phyloP scores from a whole-genome alignment of 495 filamentous ascomycete species.

The Penicillium silybi region DNA sequence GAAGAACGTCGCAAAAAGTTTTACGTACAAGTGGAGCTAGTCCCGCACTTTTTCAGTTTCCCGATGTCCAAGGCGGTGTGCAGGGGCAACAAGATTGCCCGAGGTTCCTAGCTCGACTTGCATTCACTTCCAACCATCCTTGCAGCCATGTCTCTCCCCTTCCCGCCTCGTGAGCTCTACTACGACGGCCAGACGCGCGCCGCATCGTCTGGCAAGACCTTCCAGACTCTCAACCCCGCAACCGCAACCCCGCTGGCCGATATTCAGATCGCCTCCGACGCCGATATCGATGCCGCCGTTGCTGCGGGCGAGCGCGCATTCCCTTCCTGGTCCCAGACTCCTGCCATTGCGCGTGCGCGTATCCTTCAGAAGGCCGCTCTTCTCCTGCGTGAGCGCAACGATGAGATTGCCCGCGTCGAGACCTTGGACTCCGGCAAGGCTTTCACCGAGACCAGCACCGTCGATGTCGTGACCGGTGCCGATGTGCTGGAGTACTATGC shows the following conservation, averaged over 20 bases:
- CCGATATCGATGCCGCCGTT: constrained; percentile 65
- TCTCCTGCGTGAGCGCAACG: constrained; percentile 62
- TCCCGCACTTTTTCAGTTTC: background rate
- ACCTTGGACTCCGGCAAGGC: constrained; percentile 73
- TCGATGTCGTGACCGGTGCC: constrained; percentile 70
- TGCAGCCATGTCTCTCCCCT: constrained; percentile 35
- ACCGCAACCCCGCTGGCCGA: constrained; percentile 59
- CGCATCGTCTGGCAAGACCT: constrained; percentile 56
- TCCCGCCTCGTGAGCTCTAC: constrained; percentile 57
- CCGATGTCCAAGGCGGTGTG: background rate
- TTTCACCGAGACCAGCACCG: constrained; percentile 68
- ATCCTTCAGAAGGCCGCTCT: constrained; percentile 66
- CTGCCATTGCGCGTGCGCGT: constrained; percentile 60
- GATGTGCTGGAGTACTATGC: constrained; percentile 78
- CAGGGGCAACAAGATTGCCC: background rate
- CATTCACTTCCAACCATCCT: background rate
- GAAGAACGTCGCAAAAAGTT: background rate
- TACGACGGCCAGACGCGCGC: constrained; percentile 60
- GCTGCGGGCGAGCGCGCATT: constrained; percentile 59
- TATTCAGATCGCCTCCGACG: constrained; percentile 57
- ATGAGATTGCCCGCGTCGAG: constrained; percentile 65
- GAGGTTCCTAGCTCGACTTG: background rate
- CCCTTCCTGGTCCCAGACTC: constrained; percentile 60
- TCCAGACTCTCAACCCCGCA: constrained; percentile 65
- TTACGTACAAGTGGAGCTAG: background rate